Percentiles rank a stretch among this genome's conserved stretches.
These are phyloP conservation scores for Orbilia blumenaviensis DNA, from an alignment of 2,329 filamentous ascomycete species.

Conservation along the genomic window DNA sequence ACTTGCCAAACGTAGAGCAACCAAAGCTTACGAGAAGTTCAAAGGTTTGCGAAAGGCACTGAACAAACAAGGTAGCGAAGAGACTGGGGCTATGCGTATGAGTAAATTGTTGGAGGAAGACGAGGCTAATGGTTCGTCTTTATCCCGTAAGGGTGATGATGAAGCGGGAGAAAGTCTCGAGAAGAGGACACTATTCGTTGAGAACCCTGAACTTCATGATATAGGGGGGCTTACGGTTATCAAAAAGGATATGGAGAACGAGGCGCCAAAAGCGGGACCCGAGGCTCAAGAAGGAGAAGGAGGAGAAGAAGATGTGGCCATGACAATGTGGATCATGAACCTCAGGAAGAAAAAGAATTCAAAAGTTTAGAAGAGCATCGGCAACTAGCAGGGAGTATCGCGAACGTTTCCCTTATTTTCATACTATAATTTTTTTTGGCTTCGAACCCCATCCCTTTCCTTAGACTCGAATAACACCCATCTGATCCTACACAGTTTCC, in stretches of 20 bases:
- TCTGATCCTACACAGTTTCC: too few species aligned
- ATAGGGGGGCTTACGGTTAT: too few species aligned
- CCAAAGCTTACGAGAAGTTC: not conserved
- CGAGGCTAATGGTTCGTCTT: not conserved
- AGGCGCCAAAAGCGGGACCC: not conserved
- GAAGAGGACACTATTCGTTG: not conserved
- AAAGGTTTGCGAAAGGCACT: not conserved
- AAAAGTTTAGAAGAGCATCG: constrained; percentile 8
- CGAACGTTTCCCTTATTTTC: not conserved
- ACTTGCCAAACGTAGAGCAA: constrained; percentile 20
- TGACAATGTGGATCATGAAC: constrained; percentile 46
- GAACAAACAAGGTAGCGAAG: not conserved
- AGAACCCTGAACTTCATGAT: not conserved
- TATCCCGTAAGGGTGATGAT: not conserved
- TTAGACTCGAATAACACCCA: not conserved
- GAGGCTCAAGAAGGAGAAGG: constrained; percentile 31
- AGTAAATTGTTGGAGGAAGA: not conserved
- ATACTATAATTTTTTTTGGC: not conserved
- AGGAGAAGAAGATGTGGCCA: constrained; percentile 52
- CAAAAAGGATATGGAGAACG: not conserved
- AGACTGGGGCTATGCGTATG: not conserved
- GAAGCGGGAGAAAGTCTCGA: not conserved
- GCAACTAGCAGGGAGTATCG: not conserved
- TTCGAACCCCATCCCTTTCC: too few species aligned
- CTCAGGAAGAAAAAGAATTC: constrained; percentile 42